A percentile compares a stretch with the other conserved stretches of the same genome.
Conservation (phyloP, 192 early-diverging fungal genomes). For the Backusella westeae region DNA sequence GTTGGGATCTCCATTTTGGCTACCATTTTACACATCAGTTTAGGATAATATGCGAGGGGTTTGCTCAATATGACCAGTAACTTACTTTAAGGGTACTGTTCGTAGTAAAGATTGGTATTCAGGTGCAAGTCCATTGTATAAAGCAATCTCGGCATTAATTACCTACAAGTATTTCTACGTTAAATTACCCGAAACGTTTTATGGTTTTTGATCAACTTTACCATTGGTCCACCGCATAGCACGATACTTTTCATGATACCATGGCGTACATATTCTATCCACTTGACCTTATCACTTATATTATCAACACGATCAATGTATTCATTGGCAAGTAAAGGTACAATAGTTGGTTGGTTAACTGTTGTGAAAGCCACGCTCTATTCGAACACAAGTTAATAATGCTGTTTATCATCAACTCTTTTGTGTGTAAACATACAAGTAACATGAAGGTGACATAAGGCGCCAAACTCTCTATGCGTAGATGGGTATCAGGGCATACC, state of each 20-base stretch:
- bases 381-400: neutral
- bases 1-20: neutral
- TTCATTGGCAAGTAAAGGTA: neutral
- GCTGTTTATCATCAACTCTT: neutral
- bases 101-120: conserved; percentile 6
- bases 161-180: neutral
- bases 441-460: neutral
- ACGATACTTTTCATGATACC: conserved; percentile 13
- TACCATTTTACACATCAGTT: neutral
- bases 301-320: neutral
- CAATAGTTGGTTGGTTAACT: neutral
- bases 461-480: neutral
- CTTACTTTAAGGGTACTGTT: conserved; percentile 1
- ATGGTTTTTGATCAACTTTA: neutral
- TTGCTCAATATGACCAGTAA: neutral
- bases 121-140: neutral
- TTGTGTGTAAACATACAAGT: neutral
- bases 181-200: neutral
- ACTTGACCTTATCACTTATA: conserved; percentile 5
- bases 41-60: neutral
- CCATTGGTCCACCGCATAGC: conserved; percentile 18
- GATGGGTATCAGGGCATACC: neutral
- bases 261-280: conserved; percentile 8
- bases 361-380: neutral
- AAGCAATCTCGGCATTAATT: conserved; percentile 14